These are phyloP conservation scores for Cetraspora pellucida DNA, from an alignment of 192 early-diverging fungal genomes.

Conservation along the genomic window DNA sequence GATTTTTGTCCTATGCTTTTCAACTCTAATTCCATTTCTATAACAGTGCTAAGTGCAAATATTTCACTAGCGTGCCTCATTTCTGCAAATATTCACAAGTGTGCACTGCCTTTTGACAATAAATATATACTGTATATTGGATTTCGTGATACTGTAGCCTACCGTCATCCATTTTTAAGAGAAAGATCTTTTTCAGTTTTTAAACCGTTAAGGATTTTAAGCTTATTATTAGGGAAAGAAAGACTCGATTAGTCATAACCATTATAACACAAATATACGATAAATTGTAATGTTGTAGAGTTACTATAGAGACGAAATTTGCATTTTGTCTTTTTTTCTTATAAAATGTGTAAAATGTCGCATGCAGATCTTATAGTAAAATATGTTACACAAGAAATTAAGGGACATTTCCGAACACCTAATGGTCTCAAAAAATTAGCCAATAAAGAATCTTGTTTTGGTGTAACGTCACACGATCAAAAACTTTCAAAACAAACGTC, in stretches of 20 bases:
- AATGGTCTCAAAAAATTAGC: no score
- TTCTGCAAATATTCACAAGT: no score
- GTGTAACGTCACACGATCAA: no score
- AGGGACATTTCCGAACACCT: slow-evolving; percentile 3
- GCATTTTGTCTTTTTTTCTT: neutral
- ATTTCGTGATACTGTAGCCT: neutral
- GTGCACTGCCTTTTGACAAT: neutral
- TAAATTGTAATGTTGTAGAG: neutral
- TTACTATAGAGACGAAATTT: neutral
- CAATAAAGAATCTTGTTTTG: no score
- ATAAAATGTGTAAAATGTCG: neutral
- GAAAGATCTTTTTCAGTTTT: neutral
- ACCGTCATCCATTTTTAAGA: neutral
- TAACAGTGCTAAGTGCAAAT: no score
- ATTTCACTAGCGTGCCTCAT: no score
- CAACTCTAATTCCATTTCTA: no score
- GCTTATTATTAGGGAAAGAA: neutral
- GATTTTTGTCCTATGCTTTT: no score
- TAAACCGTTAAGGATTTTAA: neutral
- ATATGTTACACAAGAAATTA: neutral
- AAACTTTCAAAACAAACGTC: no score
- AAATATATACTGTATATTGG: neutral
- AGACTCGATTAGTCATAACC: neutral
- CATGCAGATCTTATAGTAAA: neutral
- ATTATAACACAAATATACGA: neutral